Base-by-base conservation (phyloP, 2,329 filamentous ascomycete species). In the Monosporascus sp. region DNA sequence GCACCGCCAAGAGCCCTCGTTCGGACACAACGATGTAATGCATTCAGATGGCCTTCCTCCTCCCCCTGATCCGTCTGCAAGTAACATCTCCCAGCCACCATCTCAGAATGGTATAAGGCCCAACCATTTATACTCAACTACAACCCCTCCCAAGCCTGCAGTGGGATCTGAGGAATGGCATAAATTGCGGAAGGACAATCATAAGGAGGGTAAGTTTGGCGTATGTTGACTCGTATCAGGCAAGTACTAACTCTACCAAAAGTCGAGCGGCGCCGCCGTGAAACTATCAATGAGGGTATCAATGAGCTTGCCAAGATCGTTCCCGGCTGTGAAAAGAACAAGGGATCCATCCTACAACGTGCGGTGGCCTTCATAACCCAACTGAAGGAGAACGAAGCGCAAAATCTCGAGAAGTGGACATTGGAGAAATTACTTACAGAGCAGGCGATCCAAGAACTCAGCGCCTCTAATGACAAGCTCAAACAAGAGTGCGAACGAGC, bases 81-180 rank as follows among this genome's bases (percentile, higher is more conserved):
- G 55, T 50, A 56, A 52, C 45, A 34, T 62, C 48, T n/a, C 50
- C 39, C 62, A 63, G 47, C 54, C 59, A 37, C 34, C 53, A 27
- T 68, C 68, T 17, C 68, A 71, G 25, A 79, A 79, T 47, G 75
- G 74, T 15, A 64, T 73, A 14, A 69, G 70, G 44, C 56, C 62
- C 9, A 60, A 50, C 48, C 67, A 54, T 62, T 68, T 56, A 9
- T 76, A 72, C 60, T 66, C 70, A 36, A 63, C 66, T 59, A 70
- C 79, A 65, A 69, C 76, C 51, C 71, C 68, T 58, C 73, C 80
- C 53, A 97, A 97, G 71, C 92, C 92, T 7, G 83, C 86, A 6
- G 94, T 97, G n/a, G 94, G 94, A 2, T 94, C 91, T 2, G 90
- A 96, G 51, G 93, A 97, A 71, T 99, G 94, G 94, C 94, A 99